Evolutionary conservation across 768 basidiomycete genomes (phyloP).

Genomic region (Mycena indigotica): DNA sequence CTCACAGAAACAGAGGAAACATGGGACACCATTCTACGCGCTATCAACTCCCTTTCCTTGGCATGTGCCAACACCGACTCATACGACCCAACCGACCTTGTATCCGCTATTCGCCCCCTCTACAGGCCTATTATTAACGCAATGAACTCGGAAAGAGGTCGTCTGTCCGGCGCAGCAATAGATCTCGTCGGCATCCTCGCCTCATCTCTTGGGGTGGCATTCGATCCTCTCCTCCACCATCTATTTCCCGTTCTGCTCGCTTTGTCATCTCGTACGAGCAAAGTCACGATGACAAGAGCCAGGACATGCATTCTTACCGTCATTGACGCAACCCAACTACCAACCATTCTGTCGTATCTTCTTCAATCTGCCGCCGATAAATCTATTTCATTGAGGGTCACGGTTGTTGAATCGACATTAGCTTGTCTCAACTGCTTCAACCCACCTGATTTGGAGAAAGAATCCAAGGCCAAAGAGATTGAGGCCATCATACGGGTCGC

Average conservation of each 20-base stretch:
- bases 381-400: constrained; percentile 60
- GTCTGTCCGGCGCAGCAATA: constrained; percentile 66
- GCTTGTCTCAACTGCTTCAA: constrained; percentile 74
- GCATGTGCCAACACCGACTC: constrained; percentile 56
- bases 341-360: constrained; percentile 63
- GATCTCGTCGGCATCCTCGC: constrained; percentile 62
- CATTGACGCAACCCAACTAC: constrained; percentile 68
- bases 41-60: constrained; percentile 46
- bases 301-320: constrained; percentile 59
- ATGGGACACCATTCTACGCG: constrained; percentile 69
- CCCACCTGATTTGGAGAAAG: constrained; percentile 78
- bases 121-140: constrained; percentile 58
- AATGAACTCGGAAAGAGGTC: constrained; percentile 73
- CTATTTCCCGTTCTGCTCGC: constrained; percentile 70
- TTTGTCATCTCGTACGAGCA: constrained; percentile 75
- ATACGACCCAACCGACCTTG: constrained; percentile 53
- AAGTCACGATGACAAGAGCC: constrained; percentile 72
- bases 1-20: constrained; percentile 75
- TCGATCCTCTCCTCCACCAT: constrained; percentile 66
- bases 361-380: constrained; percentile 67
- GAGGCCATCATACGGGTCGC: constrained; percentile 70
- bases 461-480: constrained; percentile 61
- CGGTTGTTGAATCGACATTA: constrained; percentile 66
- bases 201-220: constrained; percentile 56
- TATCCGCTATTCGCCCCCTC: constrained; percentile 51